Percentiles rank a stretch among this genome's conserved stretches.
Evolutionary conservation across 2,329 filamentous ascomycete species (phyloP).

Genomic region (Aspergillus felis): DNA sequence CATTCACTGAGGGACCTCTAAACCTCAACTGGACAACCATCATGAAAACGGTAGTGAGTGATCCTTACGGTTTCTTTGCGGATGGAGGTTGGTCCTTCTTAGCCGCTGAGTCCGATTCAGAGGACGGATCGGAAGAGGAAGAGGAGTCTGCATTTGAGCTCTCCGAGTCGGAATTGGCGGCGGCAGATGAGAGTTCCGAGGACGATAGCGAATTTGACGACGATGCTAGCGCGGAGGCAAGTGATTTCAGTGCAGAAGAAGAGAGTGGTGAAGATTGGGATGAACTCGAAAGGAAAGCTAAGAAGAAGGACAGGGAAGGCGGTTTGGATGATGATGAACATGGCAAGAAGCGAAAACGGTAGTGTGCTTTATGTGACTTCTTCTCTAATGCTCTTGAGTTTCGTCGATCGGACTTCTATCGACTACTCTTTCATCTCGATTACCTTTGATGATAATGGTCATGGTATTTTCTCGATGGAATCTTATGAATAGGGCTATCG

Average conservation of each 20-base stretch:
- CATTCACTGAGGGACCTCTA: slow-evolving; percentile 88
- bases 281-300: slow-evolving; percentile 82
- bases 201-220: slow-evolving; percentile 93
- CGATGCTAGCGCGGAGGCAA: slow-evolving; percentile 74
- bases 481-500: background rate
- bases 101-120: slow-evolving; percentile 79
- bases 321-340: slow-evolving; percentile 53
- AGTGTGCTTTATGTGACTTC: slow-evolving; percentile 4
- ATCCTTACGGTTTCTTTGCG: slow-evolving; percentile 90
- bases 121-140: slow-evolving; percentile 71
- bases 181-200: slow-evolving; percentile 72
- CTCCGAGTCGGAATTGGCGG: slow-evolving; percentile 72
- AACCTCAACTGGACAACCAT: slow-evolving; percentile 99
- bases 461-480: background rate
- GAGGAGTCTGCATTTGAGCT: slow-evolving; percentile 93
- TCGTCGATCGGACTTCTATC: background rate
- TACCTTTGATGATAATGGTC: background rate
- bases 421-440: background rate
- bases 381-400: background rate
- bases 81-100: slow-evolving; percentile 96
- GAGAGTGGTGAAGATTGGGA: slow-evolving; percentile 91
- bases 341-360: slow-evolving; percentile 73
- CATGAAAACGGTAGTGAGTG: slow-evolving; percentile 96
- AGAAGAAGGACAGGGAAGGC: slow-evolving; percentile 57
- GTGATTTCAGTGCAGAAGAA: slow-evolving; percentile 59